Percentiles rank a stretch among this genome's conserved stretches.
phyloP scores from a whole-genome alignment of 495 filamentous ascomycete genomes.

The Podospora tetraspora region DNA sequence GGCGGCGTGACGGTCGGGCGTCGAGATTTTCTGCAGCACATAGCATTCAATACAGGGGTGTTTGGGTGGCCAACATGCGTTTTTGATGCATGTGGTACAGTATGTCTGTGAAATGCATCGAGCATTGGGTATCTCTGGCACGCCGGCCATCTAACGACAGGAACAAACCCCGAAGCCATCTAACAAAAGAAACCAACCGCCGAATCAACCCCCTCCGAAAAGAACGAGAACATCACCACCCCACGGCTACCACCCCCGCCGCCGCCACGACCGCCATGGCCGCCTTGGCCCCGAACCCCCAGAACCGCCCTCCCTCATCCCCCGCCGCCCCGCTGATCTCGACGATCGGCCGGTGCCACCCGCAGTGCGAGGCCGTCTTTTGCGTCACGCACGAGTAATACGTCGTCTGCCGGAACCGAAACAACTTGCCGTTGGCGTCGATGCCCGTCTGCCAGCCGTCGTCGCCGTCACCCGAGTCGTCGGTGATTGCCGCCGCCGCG shows the following conservation, averaged over 20 bases:
- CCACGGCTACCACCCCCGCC: not conserved
- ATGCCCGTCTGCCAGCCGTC: slow-evolving; percentile 7
- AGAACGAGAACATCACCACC: not conserved
- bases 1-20: slow-evolving; percentile 34
- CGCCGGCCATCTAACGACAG: not conserved
- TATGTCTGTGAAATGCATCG: not conserved
- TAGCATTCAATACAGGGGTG: slow-evolving; percentile 35
- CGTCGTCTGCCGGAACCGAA: slow-evolving; percentile 35
- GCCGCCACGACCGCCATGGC: not conserved
- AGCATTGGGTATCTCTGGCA: slow-evolving; percentile 4
- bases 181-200: too few species aligned
- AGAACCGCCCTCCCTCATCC: slow-evolving; percentile 13
- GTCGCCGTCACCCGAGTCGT: not conserved
- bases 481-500: slow-evolving; percentile 1
- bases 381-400: slow-evolving; percentile 39
- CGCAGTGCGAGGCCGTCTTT: slow-evolving; percentile 34
- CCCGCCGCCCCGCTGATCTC: slow-evolving; percentile 22
- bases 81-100: not conserved
- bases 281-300: slow-evolving; percentile 5
- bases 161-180: not conserved
- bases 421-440: slow-evolving; percentile 4
- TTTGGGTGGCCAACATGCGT: slow-evolving; percentile 14
- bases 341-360: slow-evolving; percentile 41
- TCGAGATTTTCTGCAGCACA: slow-evolving; percentile 29
- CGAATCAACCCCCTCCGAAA: not conserved